Percentiles rank a stretch among this genome's conserved stretches.
Evolutionary conservation across 768 basidiomycete genomes (phyloP).

Genomic region (Suillus placidus): DNA sequence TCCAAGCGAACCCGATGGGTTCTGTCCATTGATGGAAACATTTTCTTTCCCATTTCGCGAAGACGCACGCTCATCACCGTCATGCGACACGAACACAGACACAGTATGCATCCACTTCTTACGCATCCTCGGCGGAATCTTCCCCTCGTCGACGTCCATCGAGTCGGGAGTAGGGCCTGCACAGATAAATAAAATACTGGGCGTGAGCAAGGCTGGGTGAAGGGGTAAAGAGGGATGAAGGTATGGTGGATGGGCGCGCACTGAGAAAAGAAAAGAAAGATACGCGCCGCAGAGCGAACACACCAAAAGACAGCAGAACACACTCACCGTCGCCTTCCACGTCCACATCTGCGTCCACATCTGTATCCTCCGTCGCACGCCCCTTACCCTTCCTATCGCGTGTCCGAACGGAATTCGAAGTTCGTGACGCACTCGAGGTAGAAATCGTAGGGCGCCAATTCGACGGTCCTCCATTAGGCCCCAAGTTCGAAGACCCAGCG

Average conservation of each 20-base stretch:
- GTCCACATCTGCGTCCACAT: constrained; percentile 19
- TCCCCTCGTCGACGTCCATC: constrained; percentile 32
- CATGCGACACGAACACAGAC: not conserved
- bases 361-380: constrained; percentile 11
- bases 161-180: constrained; percentile 12
- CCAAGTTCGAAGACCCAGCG: not conserved
- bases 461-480: not conserved
- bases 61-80: not conserved
- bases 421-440: not conserved
- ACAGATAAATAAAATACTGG: not conserved
- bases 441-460: not conserved
- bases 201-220: not conserved
- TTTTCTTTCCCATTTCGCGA: not conserved
- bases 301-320: not conserved
- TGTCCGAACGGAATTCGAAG: not conserved
- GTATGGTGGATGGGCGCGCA: not conserved
- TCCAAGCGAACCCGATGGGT: not conserved
- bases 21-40: not conserved
- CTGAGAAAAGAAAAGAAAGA: not conserved
- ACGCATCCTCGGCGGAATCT: constrained; percentile 67
- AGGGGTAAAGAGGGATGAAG: too few relatives aligned
- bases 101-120: constrained; percentile 42
- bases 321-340: constrained; percentile 25
- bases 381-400: constrained; percentile 32
- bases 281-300: not conserved